Conservation (phyloP, 1,139 yeast genomes). For the Candida tetrigidarum region DNA sequence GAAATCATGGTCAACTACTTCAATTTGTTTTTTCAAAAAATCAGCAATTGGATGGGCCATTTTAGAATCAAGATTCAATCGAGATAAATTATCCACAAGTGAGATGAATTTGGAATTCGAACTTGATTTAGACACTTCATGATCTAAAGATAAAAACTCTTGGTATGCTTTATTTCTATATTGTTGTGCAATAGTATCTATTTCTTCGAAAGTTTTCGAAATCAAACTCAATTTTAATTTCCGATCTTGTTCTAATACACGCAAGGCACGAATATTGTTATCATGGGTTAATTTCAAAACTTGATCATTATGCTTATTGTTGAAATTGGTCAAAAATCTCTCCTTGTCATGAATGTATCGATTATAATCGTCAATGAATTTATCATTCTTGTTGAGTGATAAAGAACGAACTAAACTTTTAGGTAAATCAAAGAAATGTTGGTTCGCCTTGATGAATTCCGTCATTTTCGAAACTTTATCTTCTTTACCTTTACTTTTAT, state of each 20-base stretch:
- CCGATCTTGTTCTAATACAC: conserved; percentile 27
- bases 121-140: conserved; percentile 27
- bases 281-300: conserved; percentile 19
- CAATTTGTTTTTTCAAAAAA: conserved; percentile 41
- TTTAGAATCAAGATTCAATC: conserved; percentile 27
- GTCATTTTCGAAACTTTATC: conserved; percentile 62
- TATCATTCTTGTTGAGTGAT: conserved; percentile 66
- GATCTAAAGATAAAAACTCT: conserved; percentile 51
- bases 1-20: conserved; percentile 38
- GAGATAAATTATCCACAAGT: conserved; percentile 45
- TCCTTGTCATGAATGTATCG: conserved; percentile 42
- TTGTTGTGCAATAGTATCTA: conserved; percentile 63
- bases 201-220: conserved; percentile 62
- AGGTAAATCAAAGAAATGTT: conserved; percentile 75
- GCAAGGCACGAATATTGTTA: conserved; percentile 21
- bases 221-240: conserved; percentile 44
- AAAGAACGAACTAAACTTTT: conserved; percentile 57
- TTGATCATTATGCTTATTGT: conserved; percentile 19
- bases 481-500: conserved; percentile 65
- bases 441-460: conserved; percentile 63
- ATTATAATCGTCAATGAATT: conserved; percentile 70
- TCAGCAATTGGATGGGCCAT: conserved; percentile 38
- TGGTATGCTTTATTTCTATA: conserved; percentile 70
- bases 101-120: conserved; percentile 36
- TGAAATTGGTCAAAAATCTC: conserved; percentile 23